Base-by-base conservation (phyloP, 768 basidiomycete genomes). In the Pleurotus tuoliensis region DNA sequence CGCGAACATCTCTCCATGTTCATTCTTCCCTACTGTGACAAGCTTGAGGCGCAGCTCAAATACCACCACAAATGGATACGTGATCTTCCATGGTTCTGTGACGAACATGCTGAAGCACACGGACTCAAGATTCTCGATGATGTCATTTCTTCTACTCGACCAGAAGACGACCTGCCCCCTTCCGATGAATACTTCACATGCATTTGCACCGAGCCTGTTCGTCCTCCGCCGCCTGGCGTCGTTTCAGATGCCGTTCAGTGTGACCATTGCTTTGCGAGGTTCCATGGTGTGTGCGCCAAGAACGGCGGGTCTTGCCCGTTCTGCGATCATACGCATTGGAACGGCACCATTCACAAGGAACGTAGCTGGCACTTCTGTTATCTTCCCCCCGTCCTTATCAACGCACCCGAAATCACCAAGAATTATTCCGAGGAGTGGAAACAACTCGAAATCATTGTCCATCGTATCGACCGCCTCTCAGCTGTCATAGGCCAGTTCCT, bases 281-380 rank as follows among this genome's bases (percentile, higher is more conserved):
- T 94, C 71, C 91, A 94, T 59, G 90, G 90, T 4, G 79, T 84
- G 48, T 93, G 91, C 63, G 91, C 90, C 9, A 86, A 86, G 61
- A 90, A 88, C 60, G 91, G 91, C n/a, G 92, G 91, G 37, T 94
- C 91, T 4, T 94, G 91, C 66, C 91, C 91, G 0, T 94, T 94
- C 75, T 94, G 91, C 61, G 91, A 94, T 61, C 90, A 92, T 63
- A 88, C 92, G 59, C 92, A 94, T 64, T 93, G 91, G 91, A 91
- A 93, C 62, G 91, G 91, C 16, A 81, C 87, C 3, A 86, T 93
- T 52, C 83, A 84, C 66, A 92, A 92, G 69, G 82, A 88, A 60
- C 84, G 92, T 47, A 88, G 78, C 62, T 94, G 84, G 82, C 90
- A 93, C 65, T 93, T 88, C 71, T 88, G 84, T 66, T 90, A 82